Base-by-base conservation (phyloP, 495 filamentous ascomycete genomes). In the Extremus antarcticus region DNA sequence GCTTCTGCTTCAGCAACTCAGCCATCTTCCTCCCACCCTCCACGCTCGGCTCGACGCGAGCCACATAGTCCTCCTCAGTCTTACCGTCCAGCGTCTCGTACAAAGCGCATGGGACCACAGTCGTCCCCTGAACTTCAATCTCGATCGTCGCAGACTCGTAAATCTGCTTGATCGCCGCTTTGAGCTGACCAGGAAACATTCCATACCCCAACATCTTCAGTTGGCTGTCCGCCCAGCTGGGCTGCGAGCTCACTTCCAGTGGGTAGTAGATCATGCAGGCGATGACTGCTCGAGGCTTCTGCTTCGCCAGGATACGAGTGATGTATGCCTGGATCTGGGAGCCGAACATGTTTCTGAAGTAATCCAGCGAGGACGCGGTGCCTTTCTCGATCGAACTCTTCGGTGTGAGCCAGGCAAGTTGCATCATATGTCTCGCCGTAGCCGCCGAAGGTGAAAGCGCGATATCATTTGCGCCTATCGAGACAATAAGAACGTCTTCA, bases 211-310 rank as follows among this genome's bases (percentile, higher is more conserved):
- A 40, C 0, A 54, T 22, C 38, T 58, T 63, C 22, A 69, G 51
- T 43, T 60, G 59, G 21, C 21, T 11, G 39, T 69, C 65, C 11
- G 65, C 65, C 66, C 66, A 69, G 39, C 66, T 62, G 9, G 24
- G 25, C 40, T 67, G 65, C 10, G 32, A 21, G 15, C 58, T 58
- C 3, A 35, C 23, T 50, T 69, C 63, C 21, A 67, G 57, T 10
- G 66, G 66, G 48, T 58, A 69, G 57, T 69, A 69, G 8, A 69
- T 69, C 66, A 65, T 67, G 55, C 65, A 69, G 1, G 66, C 57
- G 25, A 67, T 52, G 9, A 67, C 58, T n/a, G 61, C 65, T 19
- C 58, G 55, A 3, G 66, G 66, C 41, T 69, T 69, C 32, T 57
- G 56, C 35, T 61, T 63, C 21, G 43, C 43, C 41, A 58, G 38